Percentiles rank a stretch among this genome's conserved stretches.
Conservation (phyloP, 2,329 filamentous ascomycete species). For the Botrytis aclada region DNA sequence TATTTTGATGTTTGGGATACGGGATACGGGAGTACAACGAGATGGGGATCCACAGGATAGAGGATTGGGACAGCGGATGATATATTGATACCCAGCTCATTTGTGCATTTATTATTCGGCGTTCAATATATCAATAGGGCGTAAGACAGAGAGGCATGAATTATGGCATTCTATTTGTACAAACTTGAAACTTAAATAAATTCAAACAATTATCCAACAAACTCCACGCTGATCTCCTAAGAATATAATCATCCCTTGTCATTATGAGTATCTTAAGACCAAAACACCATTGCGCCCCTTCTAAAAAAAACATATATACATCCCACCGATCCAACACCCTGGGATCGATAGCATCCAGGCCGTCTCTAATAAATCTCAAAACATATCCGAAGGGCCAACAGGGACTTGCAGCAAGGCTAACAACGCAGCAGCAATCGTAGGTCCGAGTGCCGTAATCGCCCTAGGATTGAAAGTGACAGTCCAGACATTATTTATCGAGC, state of each 20-base stretch:
- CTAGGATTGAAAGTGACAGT: not conserved
- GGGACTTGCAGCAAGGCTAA: not conserved
- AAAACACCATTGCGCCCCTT: not conserved
- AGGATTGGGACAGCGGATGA: not conserved
- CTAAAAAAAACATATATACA: too few species aligned
- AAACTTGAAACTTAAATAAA: not conserved
- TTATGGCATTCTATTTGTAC: not conserved
- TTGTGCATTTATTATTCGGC: slow-evolving; percentile 7
- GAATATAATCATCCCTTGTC: not conserved
- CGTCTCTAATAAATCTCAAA: not conserved
- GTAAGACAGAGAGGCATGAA: not conserved
- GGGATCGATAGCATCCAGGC: too few species aligned
- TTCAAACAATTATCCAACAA: not conserved
- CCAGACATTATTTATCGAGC: slow-evolving; percentile 5
- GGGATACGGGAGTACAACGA: not conserved
- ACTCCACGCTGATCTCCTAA: not conserved
- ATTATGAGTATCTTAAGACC: not conserved
- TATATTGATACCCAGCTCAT: slow-evolving; percentile 19
- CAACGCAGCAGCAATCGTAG: not conserved
- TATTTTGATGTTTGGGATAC: not conserved
- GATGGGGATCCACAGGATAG: not conserved
- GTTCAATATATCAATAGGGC: not conserved
- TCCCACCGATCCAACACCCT: not conserved
- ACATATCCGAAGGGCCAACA: not conserved
- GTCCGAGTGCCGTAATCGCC: not conserved